Base-by-base conservation (phyloP, 2,329 filamentous ascomycete genomes). In the Paracoccidioides brasiliensis region DNA sequence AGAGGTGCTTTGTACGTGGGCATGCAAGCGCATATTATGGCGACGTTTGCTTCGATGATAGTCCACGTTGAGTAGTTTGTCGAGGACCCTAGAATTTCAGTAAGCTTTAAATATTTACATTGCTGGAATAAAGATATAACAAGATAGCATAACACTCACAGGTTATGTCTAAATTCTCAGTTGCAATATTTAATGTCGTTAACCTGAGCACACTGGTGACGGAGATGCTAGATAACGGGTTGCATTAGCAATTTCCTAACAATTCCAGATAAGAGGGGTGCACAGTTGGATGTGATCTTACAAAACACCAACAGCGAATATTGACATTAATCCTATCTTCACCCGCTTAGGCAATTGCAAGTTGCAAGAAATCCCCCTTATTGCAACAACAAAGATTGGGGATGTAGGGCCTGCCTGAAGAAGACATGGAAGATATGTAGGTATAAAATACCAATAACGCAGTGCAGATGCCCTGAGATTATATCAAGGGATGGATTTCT, bases 241-340 rank as follows among this genome's bases (percentile, higher is more conserved):
- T 4, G 37, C 41, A 6, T 45, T 53, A 53, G 52, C 41, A 6
- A 22, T 53, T n/a, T 15, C 14, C 15, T 14, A 5, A 22, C 6
- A 37, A 8, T 2, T 49, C 33, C 33, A n/a, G 35, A 38, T 30
- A 14, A 4, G 33, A 3, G 22, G 22, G 32, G n/a, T 7, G 5
- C 28, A 6, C 32, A 35, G 12, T 10, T 64, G 40, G 38, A 32
- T 10, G 22, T 22, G 22, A 41, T 7, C 67, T 59, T 60, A 71
- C 69, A 67, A 74, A 62, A 49, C 61, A 35, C 61, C 73, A 56
- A 69, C 61, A 33, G 67, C 70, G 66, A 70, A 70, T 48, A 66
- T 69, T 58, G 55, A 63, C 61, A 64, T 69, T 41, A 83, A 70
- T 0, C 77, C 78, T 10, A 78, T 63, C 54, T 80, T 79, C 54